Evolutionary conservation across 2,329 filamentous ascomycete species (phyloP).

Genomic region (Penicillium concentricum): DNA sequence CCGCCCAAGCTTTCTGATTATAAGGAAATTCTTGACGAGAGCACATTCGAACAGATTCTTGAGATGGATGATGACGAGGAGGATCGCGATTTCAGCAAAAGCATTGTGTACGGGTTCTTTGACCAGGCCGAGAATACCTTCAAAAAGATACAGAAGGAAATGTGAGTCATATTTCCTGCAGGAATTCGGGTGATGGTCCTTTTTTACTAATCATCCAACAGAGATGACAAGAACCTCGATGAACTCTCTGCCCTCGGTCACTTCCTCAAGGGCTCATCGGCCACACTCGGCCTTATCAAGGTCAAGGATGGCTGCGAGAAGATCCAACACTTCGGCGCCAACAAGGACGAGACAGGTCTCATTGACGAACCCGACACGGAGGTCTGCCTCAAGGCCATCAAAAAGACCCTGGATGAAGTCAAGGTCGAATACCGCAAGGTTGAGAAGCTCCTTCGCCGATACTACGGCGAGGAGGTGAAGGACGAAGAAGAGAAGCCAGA

Average conservation of each 20-base stretch:
- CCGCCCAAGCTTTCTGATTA: conserved; percentile 59
- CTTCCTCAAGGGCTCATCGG: conserved; percentile 95
- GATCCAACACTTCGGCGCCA: conserved; percentile 88
- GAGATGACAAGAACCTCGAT: conserved; percentile 66
- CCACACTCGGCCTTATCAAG: conserved; percentile 85
- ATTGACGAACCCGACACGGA: conserved; percentile 65
- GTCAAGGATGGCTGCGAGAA: conserved; percentile 93
- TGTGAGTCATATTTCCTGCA: conserved; percentile 58
- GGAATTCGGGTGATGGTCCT: background rate
- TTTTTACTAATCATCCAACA: conserved; percentile 37
- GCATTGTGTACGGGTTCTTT: conserved; percentile 90
- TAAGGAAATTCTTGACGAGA: conserved; percentile 72
- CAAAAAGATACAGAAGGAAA: conserved; percentile 71
- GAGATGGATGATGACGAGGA: conserved; percentile 96
- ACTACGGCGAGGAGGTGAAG: conserved; percentile 57
- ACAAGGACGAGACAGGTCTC: conserved; percentile 74
- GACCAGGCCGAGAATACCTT: conserved; percentile 88
- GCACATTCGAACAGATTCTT: conserved; percentile 89
- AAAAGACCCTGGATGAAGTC: conserved; percentile 66
- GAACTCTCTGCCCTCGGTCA: conserved; percentile 82
- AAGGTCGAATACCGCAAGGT: conserved; percentile 76
- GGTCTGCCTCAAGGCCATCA: conserved; percentile 68
- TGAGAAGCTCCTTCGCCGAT: conserved; percentile 67
- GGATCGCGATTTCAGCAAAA: conserved; percentile 81
- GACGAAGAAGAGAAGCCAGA: conserved; percentile 13